Evolutionary conservation across 768 basidiomycete species (phyloP).

Genomic region (Pleurotus tuber-regium): DNA sequence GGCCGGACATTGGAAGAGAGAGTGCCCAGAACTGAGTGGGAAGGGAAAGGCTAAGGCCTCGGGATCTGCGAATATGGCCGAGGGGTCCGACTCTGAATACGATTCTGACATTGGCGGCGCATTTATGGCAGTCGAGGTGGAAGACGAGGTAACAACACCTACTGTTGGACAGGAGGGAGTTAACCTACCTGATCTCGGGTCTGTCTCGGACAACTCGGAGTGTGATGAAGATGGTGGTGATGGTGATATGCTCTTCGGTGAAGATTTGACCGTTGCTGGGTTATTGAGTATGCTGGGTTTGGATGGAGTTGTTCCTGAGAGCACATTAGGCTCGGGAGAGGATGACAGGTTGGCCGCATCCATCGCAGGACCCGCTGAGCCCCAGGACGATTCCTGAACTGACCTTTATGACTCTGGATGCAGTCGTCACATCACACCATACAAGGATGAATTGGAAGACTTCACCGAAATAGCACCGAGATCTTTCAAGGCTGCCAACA

Average conservation of each 20-base stretch:
- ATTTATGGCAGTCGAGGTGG: neutral
- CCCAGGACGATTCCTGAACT: neutral
- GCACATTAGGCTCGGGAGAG: neutral
- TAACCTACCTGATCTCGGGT: neutral
- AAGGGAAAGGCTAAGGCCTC: neutral
- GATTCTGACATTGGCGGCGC: neutral
- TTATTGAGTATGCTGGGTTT: neutral
- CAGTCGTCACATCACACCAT: conserved; percentile 21
- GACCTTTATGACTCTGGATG: neutral
- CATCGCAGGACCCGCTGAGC: conserved; percentile 1
- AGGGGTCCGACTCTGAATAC: neutral
- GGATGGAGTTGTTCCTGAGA: neutral
- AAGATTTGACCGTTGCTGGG: conserved; percentile 5
- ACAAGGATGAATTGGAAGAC: conserved; percentile 16
- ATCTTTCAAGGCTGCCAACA: conserved; percentile 22
- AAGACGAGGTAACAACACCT: no score
- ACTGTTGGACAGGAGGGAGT: no score
- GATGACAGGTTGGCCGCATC: neutral
- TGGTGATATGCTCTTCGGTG: conserved; percentile 9
- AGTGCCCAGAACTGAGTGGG: neutral
- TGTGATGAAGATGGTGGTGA: neutral
- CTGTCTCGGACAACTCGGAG: conserved; percentile 2
- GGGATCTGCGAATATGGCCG: neutral
- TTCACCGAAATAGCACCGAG: conserved; percentile 16
- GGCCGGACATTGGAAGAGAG: neutral